phyloP scores from a whole-genome alignment of 2,329 filamentous ascomycete species.

The Alternaria triticina region DNA sequence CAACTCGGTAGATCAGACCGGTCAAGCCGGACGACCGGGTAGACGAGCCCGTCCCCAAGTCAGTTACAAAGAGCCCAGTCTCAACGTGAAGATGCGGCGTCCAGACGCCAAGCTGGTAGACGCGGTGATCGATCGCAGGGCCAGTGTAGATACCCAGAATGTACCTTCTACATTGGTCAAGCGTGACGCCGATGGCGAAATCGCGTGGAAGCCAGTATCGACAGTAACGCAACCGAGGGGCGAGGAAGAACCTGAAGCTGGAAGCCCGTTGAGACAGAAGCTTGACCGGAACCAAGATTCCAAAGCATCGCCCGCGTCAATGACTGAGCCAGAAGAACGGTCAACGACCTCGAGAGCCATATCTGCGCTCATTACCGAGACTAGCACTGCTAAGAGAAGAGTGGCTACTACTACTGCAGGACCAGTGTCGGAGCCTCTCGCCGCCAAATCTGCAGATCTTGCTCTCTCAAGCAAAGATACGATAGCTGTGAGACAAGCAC shows the following conservation, averaged over 20 bases:
- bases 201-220: conserved; percentile 38
- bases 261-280: conserved; percentile 48
- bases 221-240: conserved; percentile 17
- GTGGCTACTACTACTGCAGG: conserved; percentile 2
- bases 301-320: conserved; percentile 19
- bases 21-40: conserved; percentile 48
- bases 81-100: conserved; percentile 58
- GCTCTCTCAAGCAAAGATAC: conserved; percentile 6
- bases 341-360: conserved; percentile 43
- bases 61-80: conserved; percentile 58
- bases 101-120: conserved; percentile 56
- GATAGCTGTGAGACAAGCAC: conserved; percentile 17
- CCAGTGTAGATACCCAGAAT: conserved; percentile 33
- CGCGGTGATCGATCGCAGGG: conserved; percentile 46
- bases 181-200: conserved; percentile 31
- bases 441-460: conserved; percentile 2
- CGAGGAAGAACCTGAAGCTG: conserved; percentile 37
- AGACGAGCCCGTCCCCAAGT: conserved; percentile 55
- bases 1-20: conserved; percentile 40
- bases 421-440: conserved; percentile 3
- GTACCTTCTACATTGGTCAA: conserved; percentile 36
- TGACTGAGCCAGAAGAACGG: conserved; percentile 23
- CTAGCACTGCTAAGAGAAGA: conserved; percentile 36
- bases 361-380: conserved; percentile 41
- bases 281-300: conserved; percentile 30